Evolutionary conservation across 805 yeast genomes (phyloP), one percentile per base, ranked within the genome.

Genomic region (Saccharomyces mikatae): DNA sequence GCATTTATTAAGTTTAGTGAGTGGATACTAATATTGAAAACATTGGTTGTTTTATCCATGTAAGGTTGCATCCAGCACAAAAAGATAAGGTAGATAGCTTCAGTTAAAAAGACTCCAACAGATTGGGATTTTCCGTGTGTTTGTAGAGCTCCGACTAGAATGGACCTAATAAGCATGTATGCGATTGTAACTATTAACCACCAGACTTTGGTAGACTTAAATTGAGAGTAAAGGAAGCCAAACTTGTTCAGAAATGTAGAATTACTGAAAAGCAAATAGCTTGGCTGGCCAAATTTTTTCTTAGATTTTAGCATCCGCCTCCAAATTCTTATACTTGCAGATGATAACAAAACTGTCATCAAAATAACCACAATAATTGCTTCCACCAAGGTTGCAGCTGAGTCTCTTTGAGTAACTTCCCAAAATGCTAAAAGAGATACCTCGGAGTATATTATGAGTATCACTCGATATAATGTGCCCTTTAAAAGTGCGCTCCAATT

Each of bases 21-120:
- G 41, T 89, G 84, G 62, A 92, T 88, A 50, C 87, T 79, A 62
- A 94, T 92, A 72, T 91, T 92, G 80, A 90, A 88, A 14, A 82
- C 84, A 64, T 94, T 94, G 32, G 98, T 91, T 74, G 95, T 80
- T 71, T 86, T 89, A 73, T 94, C 97, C 92, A 94, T 84, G 70
- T 81, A 94, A 10, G 99, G 99, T 70, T 92, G 81, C 54, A 79
- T 73, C 79, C 81, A 80, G 64, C 90, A 84, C 29, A 90, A 63
- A 0, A 76, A 75, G 32, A 79, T 78, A 58, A 87, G 82, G 71
- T 85, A 90, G 27, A 80, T 60, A 52, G 91, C 73, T 69, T 94
- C 98, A 56, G 87, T 75, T n/a, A 77, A 82, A 64, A 92, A 87
- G 9, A 91, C 77, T 50, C 87, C 74, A 57, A 89, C 78, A 1